phyloP scores from a whole-genome alignment of 78 protist genomes.

The Dictyostelium citrinum region DNA sequence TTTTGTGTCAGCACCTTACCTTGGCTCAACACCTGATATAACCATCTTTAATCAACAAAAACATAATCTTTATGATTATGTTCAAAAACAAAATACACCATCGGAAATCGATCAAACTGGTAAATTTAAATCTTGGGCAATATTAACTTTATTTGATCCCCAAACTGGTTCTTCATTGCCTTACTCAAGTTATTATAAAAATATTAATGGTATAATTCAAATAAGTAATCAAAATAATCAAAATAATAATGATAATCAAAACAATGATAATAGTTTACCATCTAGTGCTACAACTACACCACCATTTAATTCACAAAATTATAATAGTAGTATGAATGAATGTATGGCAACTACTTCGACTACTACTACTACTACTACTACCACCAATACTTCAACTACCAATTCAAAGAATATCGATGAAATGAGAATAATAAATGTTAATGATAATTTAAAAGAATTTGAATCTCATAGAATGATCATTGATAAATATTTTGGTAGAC shows the following conservation, averaged over 20 bases:
- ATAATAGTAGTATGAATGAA: neutral
- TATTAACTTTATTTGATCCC: neutral
- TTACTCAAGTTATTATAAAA: neutral
- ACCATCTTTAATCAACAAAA: neutral
- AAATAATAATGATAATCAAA: neutral
- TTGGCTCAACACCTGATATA: neutral
- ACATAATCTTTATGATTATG: neutral
- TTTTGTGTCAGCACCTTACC: neutral
- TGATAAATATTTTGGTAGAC: neutral
- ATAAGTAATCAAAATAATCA: neutral
- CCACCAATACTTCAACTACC: neutral
- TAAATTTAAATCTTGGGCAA: neutral
- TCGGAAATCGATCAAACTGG: neutral
- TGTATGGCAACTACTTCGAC: too few species aligned
- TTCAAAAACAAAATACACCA: neutral
- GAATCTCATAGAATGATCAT: neutral
- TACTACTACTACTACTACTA: neutral
- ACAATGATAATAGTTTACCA: neutral
- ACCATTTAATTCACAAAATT: neutral
- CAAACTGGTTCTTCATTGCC: neutral
- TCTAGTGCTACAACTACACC: neutral
- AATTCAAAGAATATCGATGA: neutral
- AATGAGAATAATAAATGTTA: neutral
- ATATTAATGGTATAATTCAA: neutral
- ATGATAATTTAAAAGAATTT: neutral